A percentile compares a stretch with the other conserved stretches of the same genome.
phyloP scores from a whole-genome alignment of 345 rosid genomes.

The Viola odorata region DNA sequence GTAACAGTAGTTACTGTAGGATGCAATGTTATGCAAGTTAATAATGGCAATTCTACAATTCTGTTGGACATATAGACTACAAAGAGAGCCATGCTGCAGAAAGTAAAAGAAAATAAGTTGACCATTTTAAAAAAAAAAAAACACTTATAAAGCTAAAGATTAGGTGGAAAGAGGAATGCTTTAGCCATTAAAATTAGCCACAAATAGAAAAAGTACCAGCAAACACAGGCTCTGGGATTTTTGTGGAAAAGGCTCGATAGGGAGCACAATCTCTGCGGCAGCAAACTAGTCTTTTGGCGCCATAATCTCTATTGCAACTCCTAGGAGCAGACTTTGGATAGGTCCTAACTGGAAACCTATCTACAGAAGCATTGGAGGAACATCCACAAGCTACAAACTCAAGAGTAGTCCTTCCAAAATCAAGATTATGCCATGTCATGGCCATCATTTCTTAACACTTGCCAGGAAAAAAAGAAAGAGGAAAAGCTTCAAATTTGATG shows the following conservation, averaged over 20 bases:
- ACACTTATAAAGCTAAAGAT: too few relatives aligned
- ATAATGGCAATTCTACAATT: too few relatives aligned
- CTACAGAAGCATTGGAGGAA: slow-evolving; percentile 47
- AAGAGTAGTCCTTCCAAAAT: slow-evolving; percentile 52
- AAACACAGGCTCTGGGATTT: slow-evolving; percentile 46
- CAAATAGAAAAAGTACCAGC: slow-evolving; percentile 37
- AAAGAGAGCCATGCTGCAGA: not conserved
- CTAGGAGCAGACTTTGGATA: slow-evolving; percentile 27
- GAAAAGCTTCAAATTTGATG: slow-evolving; percentile 9
- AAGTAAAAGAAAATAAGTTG: not conserved
- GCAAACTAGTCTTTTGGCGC: slow-evolving; percentile 40
- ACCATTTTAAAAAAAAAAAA: too few relatives aligned
- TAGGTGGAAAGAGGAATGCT: not conserved
- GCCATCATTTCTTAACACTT: slow-evolving; percentile 54
- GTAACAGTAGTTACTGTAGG: too few relatives aligned
- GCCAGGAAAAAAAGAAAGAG: slow-evolving; percentile 20
- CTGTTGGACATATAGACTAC: not conserved
- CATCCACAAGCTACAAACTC: slow-evolving; percentile 60
- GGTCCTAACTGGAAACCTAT: slow-evolving; percentile 33
- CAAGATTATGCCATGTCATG: slow-evolving; percentile 60
- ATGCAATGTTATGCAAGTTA: too few relatives aligned
- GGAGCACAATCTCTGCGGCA: slow-evolving; percentile 38
- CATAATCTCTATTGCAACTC: slow-evolving; percentile 22
- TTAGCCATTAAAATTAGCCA: not conserved
- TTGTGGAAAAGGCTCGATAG: slow-evolving; percentile 56